Evolutionary conservation across 2,329 filamentous ascomycete genomes (phyloP).

Genomic region (Erysiphe neolycopersici): DNA sequence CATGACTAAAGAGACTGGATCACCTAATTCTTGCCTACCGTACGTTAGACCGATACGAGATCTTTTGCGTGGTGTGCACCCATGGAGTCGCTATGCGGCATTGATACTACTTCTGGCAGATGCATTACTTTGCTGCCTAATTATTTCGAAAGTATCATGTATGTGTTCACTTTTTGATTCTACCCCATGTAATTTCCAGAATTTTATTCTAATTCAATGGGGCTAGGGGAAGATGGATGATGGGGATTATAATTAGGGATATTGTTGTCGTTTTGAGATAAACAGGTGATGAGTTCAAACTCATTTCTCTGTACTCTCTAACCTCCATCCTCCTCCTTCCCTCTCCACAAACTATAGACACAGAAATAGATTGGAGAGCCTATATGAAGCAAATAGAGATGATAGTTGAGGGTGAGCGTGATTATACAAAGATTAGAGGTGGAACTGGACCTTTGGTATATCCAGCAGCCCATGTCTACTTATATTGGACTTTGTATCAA

Average conservation of each 20-base stretch:
- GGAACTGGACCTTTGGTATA: constrained; percentile 87
- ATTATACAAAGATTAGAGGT: constrained; percentile 67
- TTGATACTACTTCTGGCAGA: constrained; percentile 9
- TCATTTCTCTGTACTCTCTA: not conserved
- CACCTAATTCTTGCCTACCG: too few species aligned
- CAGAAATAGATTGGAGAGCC: constrained; percentile 90
- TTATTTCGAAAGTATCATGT: constrained; percentile 12
- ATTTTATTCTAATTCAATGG: too few species aligned
- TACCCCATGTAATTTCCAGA: not conserved
- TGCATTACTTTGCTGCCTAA: constrained; percentile 9
- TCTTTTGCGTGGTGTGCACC: too few species aligned
- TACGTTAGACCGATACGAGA: too few species aligned
- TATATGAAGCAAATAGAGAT: constrained; percentile 87
- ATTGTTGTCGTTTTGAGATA: too few species aligned
- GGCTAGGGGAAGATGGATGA: too few species aligned
- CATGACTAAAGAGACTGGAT: too few species aligned
- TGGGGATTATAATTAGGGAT: too few species aligned
- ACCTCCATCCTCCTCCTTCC: not conserved
- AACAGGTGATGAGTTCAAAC: too few species aligned
- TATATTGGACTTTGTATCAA: constrained; percentile 55
- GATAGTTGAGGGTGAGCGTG: constrained; percentile 58
- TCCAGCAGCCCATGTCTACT: constrained; percentile 79
- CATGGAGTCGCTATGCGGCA: constrained; percentile 5
- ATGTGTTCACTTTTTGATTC: constrained; percentile 1
- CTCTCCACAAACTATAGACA: constrained; percentile 28